Evolutionary conservation across 306 rosid species (phyloP).

Genomic region (Acacia acuminata): DNA sequence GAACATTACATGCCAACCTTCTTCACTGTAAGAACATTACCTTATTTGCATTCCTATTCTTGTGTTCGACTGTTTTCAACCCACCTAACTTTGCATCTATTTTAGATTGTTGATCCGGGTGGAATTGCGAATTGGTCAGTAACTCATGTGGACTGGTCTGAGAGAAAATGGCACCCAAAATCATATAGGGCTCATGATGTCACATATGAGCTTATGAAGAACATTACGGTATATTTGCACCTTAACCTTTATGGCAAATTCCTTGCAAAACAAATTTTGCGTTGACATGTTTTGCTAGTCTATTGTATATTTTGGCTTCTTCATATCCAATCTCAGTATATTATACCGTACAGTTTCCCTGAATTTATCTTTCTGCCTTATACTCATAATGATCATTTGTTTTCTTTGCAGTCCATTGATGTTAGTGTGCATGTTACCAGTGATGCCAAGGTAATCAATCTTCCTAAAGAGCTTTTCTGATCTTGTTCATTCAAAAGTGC

Average conservation of each 20-base stretch:
- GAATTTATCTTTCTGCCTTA: background rate
- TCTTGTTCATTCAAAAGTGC: slow-evolving; percentile 9
- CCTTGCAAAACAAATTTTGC: background rate
- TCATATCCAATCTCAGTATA: background rate
- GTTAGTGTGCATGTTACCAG: slow-evolving; percentile 91
- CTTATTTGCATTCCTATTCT: background rate
- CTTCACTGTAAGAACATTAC: slow-evolving; percentile 64
- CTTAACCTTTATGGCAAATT: background rate
- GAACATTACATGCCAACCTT: slow-evolving; percentile 96
- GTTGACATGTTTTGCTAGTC: background rate
- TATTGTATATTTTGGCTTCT: background rate
- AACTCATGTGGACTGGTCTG: slow-evolving; percentile 98
- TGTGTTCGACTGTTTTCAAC: slow-evolving; percentile 23
- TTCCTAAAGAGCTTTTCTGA: background rate
- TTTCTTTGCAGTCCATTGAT: slow-evolving; percentile 78
- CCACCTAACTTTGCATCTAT: background rate
- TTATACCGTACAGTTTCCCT: background rate
- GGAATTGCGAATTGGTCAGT: slow-evolving; percentile 97
- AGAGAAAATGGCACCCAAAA: slow-evolving; percentile 95
- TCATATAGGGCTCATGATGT: slow-evolving; percentile 65
- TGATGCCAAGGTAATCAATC: slow-evolving; percentile 63
- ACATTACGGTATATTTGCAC: slow-evolving; percentile 68
- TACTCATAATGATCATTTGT: slow-evolving; percentile 27
- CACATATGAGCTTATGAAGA: slow-evolving; percentile 59
- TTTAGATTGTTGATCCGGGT: slow-evolving; percentile 77